phyloP scores from a whole-genome alignment of 257 asterid genomes.

The Fraxinus pennsylvanica region DNA sequence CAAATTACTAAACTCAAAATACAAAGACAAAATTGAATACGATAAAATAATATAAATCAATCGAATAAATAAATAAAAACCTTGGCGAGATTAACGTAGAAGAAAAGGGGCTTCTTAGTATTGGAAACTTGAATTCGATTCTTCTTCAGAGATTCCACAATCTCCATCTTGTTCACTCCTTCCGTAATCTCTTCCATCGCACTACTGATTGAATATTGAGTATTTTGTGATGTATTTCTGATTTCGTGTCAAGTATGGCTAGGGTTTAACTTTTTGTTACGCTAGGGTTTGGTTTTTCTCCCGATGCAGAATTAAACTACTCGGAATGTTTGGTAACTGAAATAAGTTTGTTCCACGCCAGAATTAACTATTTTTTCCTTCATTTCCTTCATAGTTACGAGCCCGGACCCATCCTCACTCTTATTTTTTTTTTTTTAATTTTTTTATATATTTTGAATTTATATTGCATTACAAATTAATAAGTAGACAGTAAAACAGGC shows the following conservation, averaged over 20 bases:
- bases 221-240: background rate
- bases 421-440: too few relatives aligned
- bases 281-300: background rate
- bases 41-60: background rate
- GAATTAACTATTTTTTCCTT: too few relatives aligned
- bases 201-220: background rate
- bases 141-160: conserved; percentile 56
- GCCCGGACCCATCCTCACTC: background rate
- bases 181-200: conserved; percentile 63
- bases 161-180: conserved; percentile 54
- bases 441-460: too few relatives aligned
- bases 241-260: background rate
- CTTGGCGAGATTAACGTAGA: conserved; percentile 83
- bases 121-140: conserved; percentile 85
- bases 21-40: background rate
- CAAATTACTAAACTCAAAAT: conserved; percentile 12
- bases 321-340: background rate
- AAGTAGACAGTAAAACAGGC: too few relatives aligned
- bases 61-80: conserved; percentile 22
- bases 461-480: too few relatives aligned
- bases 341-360: background rate
- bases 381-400: background rate
- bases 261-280: background rate
- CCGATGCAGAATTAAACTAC: background rate
- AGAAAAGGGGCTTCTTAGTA: conserved; percentile 76